Percentiles rank a stretch among this genome's conserved stretches.
Evolutionary conservation across 2,329 filamentous ascomycete genomes (phyloP).

Genomic region (Botrytis fabae): DNA sequence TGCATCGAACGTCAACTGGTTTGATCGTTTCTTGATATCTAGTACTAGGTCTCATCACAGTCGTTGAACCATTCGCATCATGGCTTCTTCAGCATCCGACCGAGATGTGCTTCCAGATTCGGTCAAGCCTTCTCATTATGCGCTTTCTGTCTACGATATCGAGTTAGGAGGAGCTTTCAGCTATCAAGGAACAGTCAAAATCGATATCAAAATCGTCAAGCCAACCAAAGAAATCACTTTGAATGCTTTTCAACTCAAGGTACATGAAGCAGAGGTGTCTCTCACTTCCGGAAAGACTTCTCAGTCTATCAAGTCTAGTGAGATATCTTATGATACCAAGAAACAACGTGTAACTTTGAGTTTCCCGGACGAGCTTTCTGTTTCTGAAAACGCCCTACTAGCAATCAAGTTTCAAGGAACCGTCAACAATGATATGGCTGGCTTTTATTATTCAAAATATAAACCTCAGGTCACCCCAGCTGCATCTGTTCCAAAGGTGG

Average conservation of each 20-base stretch:
- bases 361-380: slow-evolving; percentile 71
- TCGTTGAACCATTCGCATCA: slow-evolving; percentile 21
- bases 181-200: slow-evolving; percentile 83
- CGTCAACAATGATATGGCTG: slow-evolving; percentile 89
- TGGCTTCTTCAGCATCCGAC: slow-evolving; percentile 49
- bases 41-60: not conserved
- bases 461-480: slow-evolving; percentile 73
- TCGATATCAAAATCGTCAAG: slow-evolving; percentile 71
- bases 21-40: slow-evolving; percentile 3
- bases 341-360: slow-evolving; percentile 79
- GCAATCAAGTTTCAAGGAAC: slow-evolving; percentile 74
- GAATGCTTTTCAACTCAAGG: slow-evolving; percentile 82
- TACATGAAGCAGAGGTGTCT: slow-evolving; percentile 65
- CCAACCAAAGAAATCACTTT: slow-evolving; percentile 75
- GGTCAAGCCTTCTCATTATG: slow-evolving; percentile 84
- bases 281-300: slow-evolving; percentile 59
- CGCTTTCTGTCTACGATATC: slow-evolving; percentile 76
- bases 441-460: slow-evolving; percentile 93
- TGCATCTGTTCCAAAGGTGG: slow-evolving; percentile 74
- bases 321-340: slow-evolving; percentile 78
- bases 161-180: slow-evolving; percentile 68
- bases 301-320: slow-evolving; percentile 56
- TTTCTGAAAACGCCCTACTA: slow-evolving; percentile 65
- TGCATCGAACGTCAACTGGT: not conserved
- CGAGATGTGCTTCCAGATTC: slow-evolving; percentile 61